Evolutionary conservation across 768 basidiomycete species (phyloP).

Genomic region (Suillus subluteus): DNA sequence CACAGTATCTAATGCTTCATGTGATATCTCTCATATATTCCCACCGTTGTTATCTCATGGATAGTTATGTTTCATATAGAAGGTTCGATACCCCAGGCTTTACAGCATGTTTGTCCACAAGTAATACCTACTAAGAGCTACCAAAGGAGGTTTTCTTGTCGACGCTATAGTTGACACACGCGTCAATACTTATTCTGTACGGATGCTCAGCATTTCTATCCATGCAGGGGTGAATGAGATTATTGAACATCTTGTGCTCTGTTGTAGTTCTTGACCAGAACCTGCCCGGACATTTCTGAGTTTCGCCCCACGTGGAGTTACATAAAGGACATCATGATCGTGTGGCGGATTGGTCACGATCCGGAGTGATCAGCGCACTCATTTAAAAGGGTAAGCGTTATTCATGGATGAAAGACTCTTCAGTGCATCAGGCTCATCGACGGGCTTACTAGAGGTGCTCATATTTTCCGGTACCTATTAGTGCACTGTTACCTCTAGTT

Average conservation of each 20-base stretch:
- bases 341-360: background rate
- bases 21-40: constrained; percentile 16
- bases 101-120: background rate
- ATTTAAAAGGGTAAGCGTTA: background rate
- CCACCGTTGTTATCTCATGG: constrained; percentile 3
- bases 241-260: too few species aligned
- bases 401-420: background rate
- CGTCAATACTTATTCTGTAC: background rate
- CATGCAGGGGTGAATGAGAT: background rate
- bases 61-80: constrained; percentile 1
- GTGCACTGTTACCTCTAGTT: background rate
- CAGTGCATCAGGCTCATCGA: background rate
- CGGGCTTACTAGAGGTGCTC: background rate
- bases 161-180: background rate
- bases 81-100: background rate
- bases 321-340: too few species aligned
- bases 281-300: too few species aligned
- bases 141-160: background rate
- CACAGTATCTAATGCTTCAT: constrained; percentile 21
- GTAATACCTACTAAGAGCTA: background rate
- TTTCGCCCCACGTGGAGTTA: too few species aligned
- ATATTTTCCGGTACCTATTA: background rate
- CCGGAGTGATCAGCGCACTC: background rate
- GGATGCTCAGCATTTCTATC: background rate
- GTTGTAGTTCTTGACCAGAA: too few species aligned